These are phyloP conservation scores for Fraxinus nigra DNA, from an alignment of 305 asterid genomes.

Conservation along the genomic window DNA sequence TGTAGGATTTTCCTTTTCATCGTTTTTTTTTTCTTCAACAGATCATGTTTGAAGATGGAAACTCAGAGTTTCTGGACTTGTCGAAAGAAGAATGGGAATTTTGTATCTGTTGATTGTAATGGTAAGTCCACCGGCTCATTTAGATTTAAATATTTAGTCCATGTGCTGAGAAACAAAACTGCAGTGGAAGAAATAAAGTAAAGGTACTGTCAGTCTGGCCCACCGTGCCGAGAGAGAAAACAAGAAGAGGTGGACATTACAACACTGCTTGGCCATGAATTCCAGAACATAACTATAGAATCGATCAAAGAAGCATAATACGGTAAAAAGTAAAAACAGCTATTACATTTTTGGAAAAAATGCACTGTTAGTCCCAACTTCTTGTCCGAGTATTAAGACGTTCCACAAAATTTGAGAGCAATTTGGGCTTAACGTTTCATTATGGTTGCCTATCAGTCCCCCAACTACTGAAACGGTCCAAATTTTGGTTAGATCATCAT, in stretches of 20 bases:
- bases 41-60: conserved; percentile 91
- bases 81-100: conserved; percentile 82
- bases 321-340: background rate
- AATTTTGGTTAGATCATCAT: background rate
- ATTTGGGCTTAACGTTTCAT: background rate
- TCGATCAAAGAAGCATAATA: background rate
- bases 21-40: conserved; percentile 24
- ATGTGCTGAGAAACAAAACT: background rate
- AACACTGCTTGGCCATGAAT: background rate
- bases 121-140: background rate
- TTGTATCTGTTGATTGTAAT: conserved; percentile 19
- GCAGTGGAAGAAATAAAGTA: background rate
- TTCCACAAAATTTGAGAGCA: background rate
- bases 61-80: conserved; percentile 58
- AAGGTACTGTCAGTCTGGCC: background rate
- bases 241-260: background rate
- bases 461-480: background rate
- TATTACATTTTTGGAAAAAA: background rate
- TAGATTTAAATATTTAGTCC: background rate
- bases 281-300: background rate
- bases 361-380: background rate
- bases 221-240: background rate
- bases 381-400: background rate
- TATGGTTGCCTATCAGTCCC: background rate
- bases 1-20: background rate